phyloP scores from a whole-genome alignment of 2,329 filamentous ascomycete species.

The Cytospora mali region DNA sequence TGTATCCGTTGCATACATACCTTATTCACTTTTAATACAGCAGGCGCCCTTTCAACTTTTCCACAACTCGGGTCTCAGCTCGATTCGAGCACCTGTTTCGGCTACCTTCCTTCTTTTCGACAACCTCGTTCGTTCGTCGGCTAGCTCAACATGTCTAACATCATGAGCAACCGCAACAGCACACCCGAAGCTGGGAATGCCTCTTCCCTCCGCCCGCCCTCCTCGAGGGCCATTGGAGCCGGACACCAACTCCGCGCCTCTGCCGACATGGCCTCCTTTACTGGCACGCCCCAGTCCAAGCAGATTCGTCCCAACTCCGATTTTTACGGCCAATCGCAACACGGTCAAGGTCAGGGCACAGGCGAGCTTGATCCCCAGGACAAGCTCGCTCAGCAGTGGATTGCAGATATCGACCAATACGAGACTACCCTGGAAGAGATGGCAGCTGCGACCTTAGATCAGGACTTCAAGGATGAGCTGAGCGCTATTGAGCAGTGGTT shows the following conservation, averaged over 20 bases:
- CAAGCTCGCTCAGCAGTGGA: constrained; percentile 96
- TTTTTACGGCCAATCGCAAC: constrained; percentile 80
- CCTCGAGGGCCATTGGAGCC: constrained; percentile 74
- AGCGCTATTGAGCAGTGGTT: constrained; percentile 99
- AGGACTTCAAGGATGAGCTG: constrained; percentile 99
- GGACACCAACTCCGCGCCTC: constrained; percentile 90
- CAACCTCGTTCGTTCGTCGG: constrained; percentile 12
- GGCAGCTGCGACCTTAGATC: constrained; percentile 96
- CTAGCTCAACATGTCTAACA: constrained; percentile 66
- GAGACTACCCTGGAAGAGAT: constrained; percentile 99
- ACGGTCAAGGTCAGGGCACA: constrained; percentile 67
- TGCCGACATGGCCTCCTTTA: constrained; percentile 88
- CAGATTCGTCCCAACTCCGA: constrained; percentile 94
- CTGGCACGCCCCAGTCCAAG: constrained; percentile 64
- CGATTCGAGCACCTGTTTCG: constrained; percentile 27
- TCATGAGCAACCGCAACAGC: constrained; percentile 89
- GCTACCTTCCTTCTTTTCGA: constrained; percentile 23
- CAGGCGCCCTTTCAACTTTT: constrained; percentile 27
- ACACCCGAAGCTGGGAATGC: constrained; percentile 88
- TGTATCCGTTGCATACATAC: constrained; percentile 27
- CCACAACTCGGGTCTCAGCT: constrained; percentile 22
- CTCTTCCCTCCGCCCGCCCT: constrained; percentile 79
- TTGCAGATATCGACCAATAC: constrained; percentile 97
- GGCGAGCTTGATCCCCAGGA: constrained; percentile 82
- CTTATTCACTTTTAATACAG: constrained; percentile 29